Evolutionary conservation across 495 filamentous ascomycete species (phyloP), one percentile per base, ranked within the genome.

Genomic region (Aspergillus sclerotioniger): DNA sequence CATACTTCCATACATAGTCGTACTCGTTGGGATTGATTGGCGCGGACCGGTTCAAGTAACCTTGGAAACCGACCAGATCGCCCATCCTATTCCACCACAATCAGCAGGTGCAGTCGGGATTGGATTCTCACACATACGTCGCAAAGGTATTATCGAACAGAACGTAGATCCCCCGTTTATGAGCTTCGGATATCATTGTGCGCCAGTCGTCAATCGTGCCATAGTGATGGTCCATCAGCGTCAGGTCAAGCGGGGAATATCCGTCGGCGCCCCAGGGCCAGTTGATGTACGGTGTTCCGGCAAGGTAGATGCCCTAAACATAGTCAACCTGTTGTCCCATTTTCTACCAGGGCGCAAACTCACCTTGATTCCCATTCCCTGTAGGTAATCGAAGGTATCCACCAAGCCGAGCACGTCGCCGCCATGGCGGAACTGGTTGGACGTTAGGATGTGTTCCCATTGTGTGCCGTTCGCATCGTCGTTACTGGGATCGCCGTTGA

Each of bases 361-460:
- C 20, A 81, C 83, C 75, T 87, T 88, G 70, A 88, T 85, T 2
- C 87, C 87, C 84, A 88, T 84, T 43, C 87, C 87, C 51, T 87
- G 84, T 31, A 90, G 67, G 70, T 90, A 90, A 62, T 90, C 87
- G 51, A 90, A 71, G 15, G 82, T 84, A 60, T 87, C 82, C 52
- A 82, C 56, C 21, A 90, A 49, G 9, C 87, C 87, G 31, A 73
- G 73, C n/a, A 87, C 72, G 64, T 90, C 87, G 19, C 87, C 87
- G 31, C 87, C 87, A 74, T 87, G 83, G n/a, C 87, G 84, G 66
- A 90, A 79, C 67, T 89, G 86, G 51, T 81, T 90, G 57, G 80
- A 82, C 56, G 75, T 77, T 28, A 82, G 62, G 66, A 89, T 86
- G 61, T 87, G 85, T 67, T 90, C 87, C 64, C 81, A 90, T 6